A percentile compares a stretch with the other conserved stretches of the same genome.
These are phyloP conservation scores for Hypoxylon lenormandii DNA, from an alignment of 495 filamentous ascomycete species.

Conservation along the genomic window DNA sequence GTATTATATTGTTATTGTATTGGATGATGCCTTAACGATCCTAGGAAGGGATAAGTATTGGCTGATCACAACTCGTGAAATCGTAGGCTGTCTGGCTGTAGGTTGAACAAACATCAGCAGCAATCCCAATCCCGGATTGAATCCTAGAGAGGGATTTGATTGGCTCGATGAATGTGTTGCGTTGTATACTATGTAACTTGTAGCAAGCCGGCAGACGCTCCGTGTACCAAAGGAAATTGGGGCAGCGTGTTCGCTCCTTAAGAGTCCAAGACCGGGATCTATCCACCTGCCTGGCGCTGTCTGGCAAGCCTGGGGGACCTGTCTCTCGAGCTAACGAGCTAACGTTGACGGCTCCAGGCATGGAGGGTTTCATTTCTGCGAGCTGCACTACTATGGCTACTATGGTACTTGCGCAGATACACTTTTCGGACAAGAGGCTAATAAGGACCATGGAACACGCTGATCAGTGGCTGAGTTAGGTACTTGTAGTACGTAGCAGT, in stretches of 20 bases:
- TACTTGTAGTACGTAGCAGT: background rate
- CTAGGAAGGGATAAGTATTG: conserved; percentile 33
- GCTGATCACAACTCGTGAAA: conserved; percentile 34
- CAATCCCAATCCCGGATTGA: conserved; percentile 33
- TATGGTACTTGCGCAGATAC: conserved; percentile 18
- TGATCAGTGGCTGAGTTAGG: conserved; percentile 45
- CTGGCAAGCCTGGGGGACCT: conserved; percentile 11
- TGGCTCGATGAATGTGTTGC: conserved; percentile 39
- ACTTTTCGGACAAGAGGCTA: conserved; percentile 43
- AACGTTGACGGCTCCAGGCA: conserved; percentile 46
- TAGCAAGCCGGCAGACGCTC: conserved; percentile 40
- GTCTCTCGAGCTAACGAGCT: conserved; percentile 28
- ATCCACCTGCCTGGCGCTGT: conserved; percentile 22
- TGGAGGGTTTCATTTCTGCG: conserved; percentile 49
- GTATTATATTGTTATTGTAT: conserved; percentile 7
- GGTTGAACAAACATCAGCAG: conserved; percentile 35
- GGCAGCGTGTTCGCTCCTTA: conserved; percentile 34
- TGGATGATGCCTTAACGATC: conserved; percentile 34
- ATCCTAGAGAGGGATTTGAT: conserved; percentile 36
- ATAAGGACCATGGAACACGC: conserved; percentile 32
- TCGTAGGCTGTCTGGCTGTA: no score
- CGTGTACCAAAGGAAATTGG: conserved; percentile 43
- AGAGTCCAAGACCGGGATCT: conserved; percentile 40
- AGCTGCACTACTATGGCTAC: conserved; percentile 13
- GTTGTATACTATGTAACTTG: conserved; percentile 35